phyloP scores from a whole-genome alignment of 352 stramenopile genomes.

The Phytophthora ohioensis region DNA sequence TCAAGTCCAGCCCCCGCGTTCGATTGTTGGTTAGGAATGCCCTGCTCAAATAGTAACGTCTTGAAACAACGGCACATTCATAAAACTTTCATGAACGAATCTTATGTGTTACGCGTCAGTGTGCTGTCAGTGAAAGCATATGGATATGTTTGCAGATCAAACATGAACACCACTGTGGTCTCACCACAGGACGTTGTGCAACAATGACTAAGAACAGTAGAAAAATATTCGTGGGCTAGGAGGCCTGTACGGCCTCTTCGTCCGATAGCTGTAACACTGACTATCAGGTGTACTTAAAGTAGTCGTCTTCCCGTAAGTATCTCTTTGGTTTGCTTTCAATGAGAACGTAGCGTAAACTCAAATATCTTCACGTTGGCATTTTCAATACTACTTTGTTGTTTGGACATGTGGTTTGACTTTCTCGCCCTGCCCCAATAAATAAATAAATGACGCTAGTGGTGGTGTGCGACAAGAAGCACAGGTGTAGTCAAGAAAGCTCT shows the following conservation, averaged over 20 bases:
- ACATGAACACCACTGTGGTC: no score
- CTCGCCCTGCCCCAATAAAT: constrained; percentile 38
- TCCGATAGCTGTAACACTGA: no score
- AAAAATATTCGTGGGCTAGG: neutral
- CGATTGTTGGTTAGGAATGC: constrained; percentile 36
- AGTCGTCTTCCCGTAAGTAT: neutral
- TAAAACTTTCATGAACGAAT: neutral
- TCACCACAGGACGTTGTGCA: neutral
- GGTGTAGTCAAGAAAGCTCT: neutral
- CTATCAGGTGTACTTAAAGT: no score
- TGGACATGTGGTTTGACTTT: neutral
- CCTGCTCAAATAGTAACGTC: neutral
- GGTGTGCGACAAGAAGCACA: constrained; percentile 29
- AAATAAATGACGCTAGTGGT: constrained; percentile 43
- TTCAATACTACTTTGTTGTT: neutral
- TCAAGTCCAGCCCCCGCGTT: constrained; percentile 38
- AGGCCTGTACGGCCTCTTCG: no score
- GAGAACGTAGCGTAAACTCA: neutral
- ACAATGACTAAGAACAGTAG: neutral
- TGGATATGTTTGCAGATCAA: no score
- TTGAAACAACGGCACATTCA: neutral
- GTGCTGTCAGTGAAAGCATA: no score
- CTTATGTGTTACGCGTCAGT: neutral
- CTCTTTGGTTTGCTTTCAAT: neutral
- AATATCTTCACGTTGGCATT: neutral